phyloP scores from a whole-genome alignment of 73 alveolate species.

The Tetrahymena borealis region DNA sequence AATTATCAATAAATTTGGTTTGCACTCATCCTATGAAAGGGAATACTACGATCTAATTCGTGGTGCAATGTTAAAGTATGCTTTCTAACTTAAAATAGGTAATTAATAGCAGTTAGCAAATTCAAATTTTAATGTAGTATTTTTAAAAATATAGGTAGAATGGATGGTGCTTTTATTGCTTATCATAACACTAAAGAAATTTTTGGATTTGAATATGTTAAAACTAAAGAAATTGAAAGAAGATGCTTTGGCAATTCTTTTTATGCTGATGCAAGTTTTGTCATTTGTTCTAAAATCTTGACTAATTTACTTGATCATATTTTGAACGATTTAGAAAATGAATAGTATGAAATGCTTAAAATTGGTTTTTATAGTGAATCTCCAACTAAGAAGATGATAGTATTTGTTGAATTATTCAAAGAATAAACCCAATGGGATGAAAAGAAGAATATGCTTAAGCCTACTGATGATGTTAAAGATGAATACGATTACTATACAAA shows the following conservation, averaged over 20 bases:
- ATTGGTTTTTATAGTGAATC: constrained; percentile 72
- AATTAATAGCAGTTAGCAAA: background rate
- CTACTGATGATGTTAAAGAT: constrained; percentile 54
- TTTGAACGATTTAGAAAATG: constrained; percentile 45
- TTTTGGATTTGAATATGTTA: constrained; percentile 87
- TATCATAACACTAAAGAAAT: constrained; percentile 88
- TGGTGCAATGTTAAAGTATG: constrained; percentile 83
- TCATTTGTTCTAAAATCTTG: constrained; percentile 45
- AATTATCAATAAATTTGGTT: constrained; percentile 50
- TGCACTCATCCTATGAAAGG: constrained; percentile 60
- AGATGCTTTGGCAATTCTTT: constrained; percentile 82
- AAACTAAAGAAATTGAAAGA: constrained; percentile 77
- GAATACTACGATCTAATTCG: constrained; percentile 76
- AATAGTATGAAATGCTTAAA: constrained; percentile 46
- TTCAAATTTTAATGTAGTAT: background rate
- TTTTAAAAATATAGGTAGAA: constrained; percentile 51
- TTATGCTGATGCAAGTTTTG: constrained; percentile 54
- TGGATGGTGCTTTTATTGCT: constrained; percentile 95
- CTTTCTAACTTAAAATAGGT: constrained; percentile 68
- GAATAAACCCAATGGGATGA: constrained; percentile 40
- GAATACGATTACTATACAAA: constrained; percentile 62
- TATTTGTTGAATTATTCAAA: constrained; percentile 63
- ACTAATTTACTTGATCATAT: constrained; percentile 65
- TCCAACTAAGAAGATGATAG: constrained; percentile 35
- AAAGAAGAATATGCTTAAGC: constrained; percentile 17